Conservation (phyloP, 768 basidiomycete genomes). For the Boletus sp. region DNA sequence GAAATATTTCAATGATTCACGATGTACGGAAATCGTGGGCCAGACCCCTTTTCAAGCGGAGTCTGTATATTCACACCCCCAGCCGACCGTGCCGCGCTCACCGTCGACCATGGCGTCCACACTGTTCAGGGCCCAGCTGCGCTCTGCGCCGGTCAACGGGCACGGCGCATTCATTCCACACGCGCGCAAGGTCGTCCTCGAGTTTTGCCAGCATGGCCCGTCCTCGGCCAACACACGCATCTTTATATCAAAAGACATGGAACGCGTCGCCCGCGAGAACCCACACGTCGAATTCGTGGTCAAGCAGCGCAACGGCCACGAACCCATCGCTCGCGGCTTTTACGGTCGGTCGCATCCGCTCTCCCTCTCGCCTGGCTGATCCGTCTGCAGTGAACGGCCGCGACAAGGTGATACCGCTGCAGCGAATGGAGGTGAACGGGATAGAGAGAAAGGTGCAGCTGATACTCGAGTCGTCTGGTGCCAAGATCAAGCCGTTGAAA, state of each 20-base stretch:
- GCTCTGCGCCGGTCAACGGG: constrained; percentile 70
- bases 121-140: constrained; percentile 45
- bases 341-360: constrained; percentile 51
- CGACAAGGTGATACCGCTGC: constrained; percentile 85
- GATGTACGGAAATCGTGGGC: constrained; percentile 20
- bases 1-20: no score
- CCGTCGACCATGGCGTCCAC: constrained; percentile 35
- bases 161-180: constrained; percentile 72
- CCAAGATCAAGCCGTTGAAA: constrained; percentile 80
- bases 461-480: constrained; percentile 83
- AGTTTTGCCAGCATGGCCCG: constrained; percentile 83
- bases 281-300: constrained; percentile 87
- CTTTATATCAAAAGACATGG: constrained; percentile 63
- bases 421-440: constrained; percentile 68
- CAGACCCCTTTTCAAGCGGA: constrained; percentile 17
- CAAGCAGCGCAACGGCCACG: constrained; percentile 66
- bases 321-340: constrained; percentile 81
- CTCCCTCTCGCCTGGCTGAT: constrained; percentile 11
- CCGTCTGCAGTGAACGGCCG: constrained; percentile 69
- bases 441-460: constrained; percentile 80
- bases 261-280: constrained; percentile 63
- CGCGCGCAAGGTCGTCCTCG: constrained; percentile 84
- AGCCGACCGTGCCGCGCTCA: constrained; percentile 4
- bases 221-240: constrained; percentile 71
- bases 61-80: constrained; percentile 15